Conservation (phyloP, 2,329 filamentous ascomycete species). For the Cladophialophora chaetospira region DNA sequence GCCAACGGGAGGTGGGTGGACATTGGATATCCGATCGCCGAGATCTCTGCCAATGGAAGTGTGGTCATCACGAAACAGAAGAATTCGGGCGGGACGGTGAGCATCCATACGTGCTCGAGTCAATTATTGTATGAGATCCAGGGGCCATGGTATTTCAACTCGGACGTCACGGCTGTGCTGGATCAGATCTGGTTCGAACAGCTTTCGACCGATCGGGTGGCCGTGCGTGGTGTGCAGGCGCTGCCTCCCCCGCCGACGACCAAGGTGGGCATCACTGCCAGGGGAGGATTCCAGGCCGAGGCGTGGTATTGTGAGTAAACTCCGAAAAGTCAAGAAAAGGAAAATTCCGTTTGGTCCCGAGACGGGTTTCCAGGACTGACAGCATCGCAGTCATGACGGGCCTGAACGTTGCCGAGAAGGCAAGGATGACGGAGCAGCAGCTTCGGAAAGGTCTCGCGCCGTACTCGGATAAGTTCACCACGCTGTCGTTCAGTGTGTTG, state of each 20-base stretch:
- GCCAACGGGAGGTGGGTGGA: conserved; percentile 45
- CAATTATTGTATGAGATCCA: conserved; percentile 60
- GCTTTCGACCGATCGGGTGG: conserved; percentile 52
- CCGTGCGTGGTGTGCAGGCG: conserved; percentile 47
- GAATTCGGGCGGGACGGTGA: conserved; percentile 45
- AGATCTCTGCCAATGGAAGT: conserved; percentile 45
- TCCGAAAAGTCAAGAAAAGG: too few relatives aligned
- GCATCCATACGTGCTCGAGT: conserved; percentile 54
- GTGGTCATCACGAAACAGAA: conserved; percentile 50
- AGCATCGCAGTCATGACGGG: conserved; percentile 49
- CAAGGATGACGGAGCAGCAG: conserved; percentile 49
- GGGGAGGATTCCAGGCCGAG: conserved; percentile 52
- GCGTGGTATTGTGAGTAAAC: conserved; percentile 48
- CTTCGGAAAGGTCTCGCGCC: conserved; percentile 43
- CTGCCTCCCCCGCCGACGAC: conserved; percentile 53
- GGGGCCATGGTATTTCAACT: conserved; percentile 60
- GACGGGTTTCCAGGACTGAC: too few relatives aligned
- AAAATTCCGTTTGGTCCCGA: too few relatives aligned
- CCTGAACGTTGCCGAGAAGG: conserved; percentile 50
- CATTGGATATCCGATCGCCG: conserved; percentile 51
- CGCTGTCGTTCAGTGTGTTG: conserved; percentile 37
- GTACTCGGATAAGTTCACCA: conserved; percentile 38
- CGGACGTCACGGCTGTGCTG: conserved; percentile 57
- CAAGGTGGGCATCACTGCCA: conserved; percentile 52
- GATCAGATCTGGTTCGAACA: conserved; percentile 56